Evolutionary conservation across 2,329 filamentous ascomycete genomes (phyloP).

Genomic region (Chrysoporthe austroafricana): DNA sequence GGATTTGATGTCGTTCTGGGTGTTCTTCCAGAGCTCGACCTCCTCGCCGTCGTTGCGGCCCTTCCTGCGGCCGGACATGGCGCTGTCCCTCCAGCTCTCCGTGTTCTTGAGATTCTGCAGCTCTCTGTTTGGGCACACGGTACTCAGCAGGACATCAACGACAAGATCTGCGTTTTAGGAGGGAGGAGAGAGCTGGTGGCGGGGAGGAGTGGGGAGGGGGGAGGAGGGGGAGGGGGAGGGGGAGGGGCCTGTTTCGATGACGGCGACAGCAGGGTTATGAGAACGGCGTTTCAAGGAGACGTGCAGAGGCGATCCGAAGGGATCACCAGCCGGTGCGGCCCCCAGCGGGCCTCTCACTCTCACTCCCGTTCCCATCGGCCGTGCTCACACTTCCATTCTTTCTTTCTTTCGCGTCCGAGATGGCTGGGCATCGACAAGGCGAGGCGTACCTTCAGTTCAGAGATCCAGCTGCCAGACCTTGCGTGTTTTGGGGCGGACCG

Average conservation of each 20-base stretch:
- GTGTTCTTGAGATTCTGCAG: constrained; percentile 23
- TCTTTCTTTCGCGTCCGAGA: background rate
- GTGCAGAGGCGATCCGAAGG: background rate
- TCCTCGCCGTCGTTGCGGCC: constrained; percentile 49
- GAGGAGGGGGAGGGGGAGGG: background rate
- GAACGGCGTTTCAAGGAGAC: too few species aligned
- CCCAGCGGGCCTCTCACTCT: background rate
- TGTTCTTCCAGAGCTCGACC: constrained; percentile 44
- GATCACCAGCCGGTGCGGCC: background rate
- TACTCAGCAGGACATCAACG: background rate
- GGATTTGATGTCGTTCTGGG: constrained; percentile 43
- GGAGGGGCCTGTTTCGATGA: background rate
- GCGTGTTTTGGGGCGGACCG: constrained; percentile 8
- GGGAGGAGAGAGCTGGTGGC: background rate
- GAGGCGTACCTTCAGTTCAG: constrained; percentile 28
- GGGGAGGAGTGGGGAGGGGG: background rate
- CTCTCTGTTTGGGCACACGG: constrained; percentile 7
- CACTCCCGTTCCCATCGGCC: background rate
- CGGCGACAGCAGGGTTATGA: too few species aligned
- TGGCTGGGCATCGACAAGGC: constrained; percentile 18
- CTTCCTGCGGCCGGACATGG: constrained; percentile 36
- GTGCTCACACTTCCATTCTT: background rate
- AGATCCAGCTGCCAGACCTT: constrained; percentile 29
- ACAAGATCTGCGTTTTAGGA: background rate
- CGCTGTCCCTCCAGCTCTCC: constrained; percentile 24